Base-by-base conservation (phyloP, 331 rosid species). In the Dryas integrifolia region DNA sequence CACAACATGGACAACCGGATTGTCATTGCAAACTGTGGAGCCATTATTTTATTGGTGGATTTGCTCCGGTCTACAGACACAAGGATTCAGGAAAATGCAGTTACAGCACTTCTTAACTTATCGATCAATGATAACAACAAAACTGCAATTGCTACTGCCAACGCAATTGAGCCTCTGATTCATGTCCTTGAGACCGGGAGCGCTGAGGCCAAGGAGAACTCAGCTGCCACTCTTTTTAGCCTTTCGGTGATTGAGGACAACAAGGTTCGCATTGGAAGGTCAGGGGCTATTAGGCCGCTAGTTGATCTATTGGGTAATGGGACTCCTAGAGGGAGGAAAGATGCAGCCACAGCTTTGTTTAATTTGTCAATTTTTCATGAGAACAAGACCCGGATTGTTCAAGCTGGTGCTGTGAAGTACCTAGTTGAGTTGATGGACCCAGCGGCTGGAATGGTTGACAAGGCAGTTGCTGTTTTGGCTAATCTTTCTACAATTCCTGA, bases 341-440 rank as follows among this genome's bases (percentile, higher is more conserved):
- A 95, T 83, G 99, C 98, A 46, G 95, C 98, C 65, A 90, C 99
- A 26, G 99, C 99, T 60, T 82, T 95, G 83, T 95, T 92, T 85
- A 92, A 95, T 81, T 77, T 95, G 83, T 95, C 99, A 76, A 88
- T 90, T 75, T 85, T 63, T 72, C 90, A 87, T 67, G 98, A 95
- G 83, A 95, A 95, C 85, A 95, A 90, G 88, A 75, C 69, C 48
- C 87, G 96, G 64, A 92, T 95, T 72, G 97, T 95, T 82, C 86
- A 89, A 61, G 99, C 97, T 79, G 98, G 98, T 47, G 98, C 96
- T n/a, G 98, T 95, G 66, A 92, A 72, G 85, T 85, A 92, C 88
- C 95, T 95, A 24, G 96, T 95, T 70, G 98, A 95, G 77, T 83
- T 95, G 75, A 95, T 95, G 99, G 98, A 95, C 79, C 99, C 99